These are phyloP conservation scores for Pichia cactophila DNA, from an alignment of 1,139 yeast genomes.

Conservation along the genomic window DNA sequence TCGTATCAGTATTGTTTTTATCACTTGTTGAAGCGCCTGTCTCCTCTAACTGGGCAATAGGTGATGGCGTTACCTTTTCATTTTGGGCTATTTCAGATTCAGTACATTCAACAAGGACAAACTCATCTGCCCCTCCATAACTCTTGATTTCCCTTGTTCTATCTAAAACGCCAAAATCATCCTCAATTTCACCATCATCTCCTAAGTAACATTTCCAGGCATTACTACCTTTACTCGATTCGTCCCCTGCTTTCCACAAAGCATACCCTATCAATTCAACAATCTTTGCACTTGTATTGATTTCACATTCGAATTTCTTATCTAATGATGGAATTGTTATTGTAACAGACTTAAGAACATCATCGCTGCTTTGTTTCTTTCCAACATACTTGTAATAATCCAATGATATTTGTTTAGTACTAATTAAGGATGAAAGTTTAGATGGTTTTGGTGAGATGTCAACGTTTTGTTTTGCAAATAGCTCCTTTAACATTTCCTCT, in stretches of 20 bases:
- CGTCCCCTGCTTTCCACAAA: conserved; percentile 29
- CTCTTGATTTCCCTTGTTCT: conserved; percentile 47
- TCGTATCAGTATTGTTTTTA: not conserved
- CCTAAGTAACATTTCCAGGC: conserved; percentile 64
- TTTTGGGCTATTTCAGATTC: conserved; percentile 31
- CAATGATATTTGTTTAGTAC: conserved; percentile 41
- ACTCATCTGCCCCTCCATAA: conserved; percentile 55
- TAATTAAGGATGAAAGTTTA: conserved; percentile 37
- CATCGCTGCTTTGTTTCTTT: conserved; percentile 21
- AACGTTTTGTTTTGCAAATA: not conserved
- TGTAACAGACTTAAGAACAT: conserved; percentile 20
- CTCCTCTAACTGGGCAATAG: conserved; percentile 23
- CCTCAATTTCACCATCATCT: conserved; percentile 74
- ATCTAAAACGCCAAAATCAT: conserved; percentile 61
- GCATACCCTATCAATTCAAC: conserved; percentile 61
- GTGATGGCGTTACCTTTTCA: conserved; percentile 45
- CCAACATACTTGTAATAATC: conserved; percentile 48
- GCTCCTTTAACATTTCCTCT: not conserved
- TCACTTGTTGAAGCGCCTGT: not conserved
- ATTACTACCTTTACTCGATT: conserved; percentile 43
- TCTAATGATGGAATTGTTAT: conserved; percentile 29
- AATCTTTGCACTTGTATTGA: conserved; percentile 39
- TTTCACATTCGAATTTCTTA: conserved; percentile 21
- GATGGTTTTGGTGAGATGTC: conserved; percentile 8
- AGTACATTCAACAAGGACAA: conserved; percentile 47